Conservation (phyloP, 331 rosid genomes). For the Quercus phellos region DNA sequence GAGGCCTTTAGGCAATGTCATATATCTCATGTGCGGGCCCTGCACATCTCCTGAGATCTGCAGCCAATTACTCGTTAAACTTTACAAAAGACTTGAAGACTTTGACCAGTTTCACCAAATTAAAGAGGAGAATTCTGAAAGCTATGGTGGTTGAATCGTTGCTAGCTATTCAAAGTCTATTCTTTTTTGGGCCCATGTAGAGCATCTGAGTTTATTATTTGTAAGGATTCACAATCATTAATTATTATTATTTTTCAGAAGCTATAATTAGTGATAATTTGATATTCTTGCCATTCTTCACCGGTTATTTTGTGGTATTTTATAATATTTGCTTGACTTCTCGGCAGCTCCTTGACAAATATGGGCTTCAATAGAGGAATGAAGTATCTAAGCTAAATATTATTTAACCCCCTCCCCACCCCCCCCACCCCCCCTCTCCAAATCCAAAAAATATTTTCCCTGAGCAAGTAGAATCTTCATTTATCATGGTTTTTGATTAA, state of each 20-base stretch:
- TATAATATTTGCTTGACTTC: no score
- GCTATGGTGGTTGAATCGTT: background rate
- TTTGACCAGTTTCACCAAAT: slow-evolving; percentile 38
- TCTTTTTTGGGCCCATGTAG: background rate
- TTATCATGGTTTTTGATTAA: no score
- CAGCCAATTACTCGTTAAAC: slow-evolving; percentile 58
- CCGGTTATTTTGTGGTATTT: background rate
- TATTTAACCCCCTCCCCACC: no score
- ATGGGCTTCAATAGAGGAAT: background rate
- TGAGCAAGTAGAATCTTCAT: no score
- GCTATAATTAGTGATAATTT: background rate
- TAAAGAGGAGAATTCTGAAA: slow-evolving; percentile 13
- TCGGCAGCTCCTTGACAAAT: background rate
- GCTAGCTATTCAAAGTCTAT: background rate
- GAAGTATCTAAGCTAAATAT: background rate
- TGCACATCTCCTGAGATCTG: slow-evolving; percentile 75
- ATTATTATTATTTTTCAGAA: background rate
- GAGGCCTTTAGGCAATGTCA: slow-evolving; percentile 84
- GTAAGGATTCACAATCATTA: background rate
- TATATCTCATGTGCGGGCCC: slow-evolving; percentile 88
- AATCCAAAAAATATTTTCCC: no score
- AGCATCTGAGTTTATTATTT: background rate
- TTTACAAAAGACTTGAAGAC: slow-evolving; percentile 57
- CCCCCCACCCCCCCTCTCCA: no score
- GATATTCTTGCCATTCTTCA: background rate